phyloP scores from a whole-genome alignment of 768 basidiomycete genomes.

The Boletus tomentosulus region DNA sequence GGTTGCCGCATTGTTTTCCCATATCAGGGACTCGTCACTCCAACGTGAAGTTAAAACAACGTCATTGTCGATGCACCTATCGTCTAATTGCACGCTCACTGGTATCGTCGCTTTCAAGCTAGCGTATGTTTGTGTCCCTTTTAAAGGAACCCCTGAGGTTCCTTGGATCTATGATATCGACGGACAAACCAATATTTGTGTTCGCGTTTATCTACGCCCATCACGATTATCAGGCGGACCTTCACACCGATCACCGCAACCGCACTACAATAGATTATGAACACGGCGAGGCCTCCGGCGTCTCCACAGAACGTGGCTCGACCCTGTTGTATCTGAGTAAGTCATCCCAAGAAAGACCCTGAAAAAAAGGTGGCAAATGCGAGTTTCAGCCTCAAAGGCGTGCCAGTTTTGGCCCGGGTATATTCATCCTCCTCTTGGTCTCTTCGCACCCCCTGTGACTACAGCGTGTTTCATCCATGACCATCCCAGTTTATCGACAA shows the following conservation, averaged over 20 bases:
- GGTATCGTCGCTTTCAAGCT: background rate
- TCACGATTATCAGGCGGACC: constrained; percentile 7
- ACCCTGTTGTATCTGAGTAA: constrained; percentile 25
- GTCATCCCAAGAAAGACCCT: background rate
- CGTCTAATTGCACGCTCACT: background rate
- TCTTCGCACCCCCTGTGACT: background rate
- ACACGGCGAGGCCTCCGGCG: constrained; percentile 17
- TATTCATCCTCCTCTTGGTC: background rate
- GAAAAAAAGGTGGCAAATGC: background rate
- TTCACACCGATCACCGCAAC: constrained; percentile 7
- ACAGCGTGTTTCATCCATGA: constrained; percentile 9
- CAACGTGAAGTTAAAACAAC: constrained; percentile 16
- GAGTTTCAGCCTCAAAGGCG: background rate
- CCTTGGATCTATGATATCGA: background rate
- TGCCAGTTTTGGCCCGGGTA: background rate
- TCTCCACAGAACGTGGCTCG: constrained; percentile 24
- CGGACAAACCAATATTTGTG: background rate
- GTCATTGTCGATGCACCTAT: constrained; percentile 12
- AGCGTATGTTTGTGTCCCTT: background rate
- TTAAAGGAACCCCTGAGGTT: background rate
- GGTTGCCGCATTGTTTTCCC: constrained; percentile 24
- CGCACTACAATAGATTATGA: constrained; percentile 11
- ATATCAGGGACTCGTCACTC: constrained; percentile 13
- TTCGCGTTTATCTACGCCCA: background rate
- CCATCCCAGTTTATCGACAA: constrained; percentile 26